A percentile compares a stretch with the other conserved stretches of the same genome.
These are phyloP conservation scores for Phalaenopsis aphrodite DNA, from an alignment of 106 monocot species.

Conservation along the genomic window DNA sequence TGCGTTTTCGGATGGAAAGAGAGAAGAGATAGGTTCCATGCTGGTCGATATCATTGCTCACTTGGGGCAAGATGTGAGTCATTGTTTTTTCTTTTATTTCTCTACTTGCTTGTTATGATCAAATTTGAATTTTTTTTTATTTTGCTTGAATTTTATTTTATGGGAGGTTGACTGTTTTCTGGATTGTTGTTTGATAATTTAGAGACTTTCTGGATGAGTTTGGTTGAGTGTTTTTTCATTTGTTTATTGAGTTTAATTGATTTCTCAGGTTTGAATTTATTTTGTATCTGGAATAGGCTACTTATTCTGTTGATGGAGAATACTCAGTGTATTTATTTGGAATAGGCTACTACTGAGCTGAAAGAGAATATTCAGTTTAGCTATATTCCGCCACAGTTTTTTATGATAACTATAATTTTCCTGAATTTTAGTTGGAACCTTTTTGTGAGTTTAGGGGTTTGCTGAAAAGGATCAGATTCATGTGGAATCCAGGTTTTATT, in stretches of 20 bases:
- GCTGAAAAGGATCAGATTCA: neutral
- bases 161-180: neutral
- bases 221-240: neutral
- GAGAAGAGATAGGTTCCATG: constrained; percentile 52
- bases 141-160: too few relatives aligned
- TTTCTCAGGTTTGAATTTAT: neutral
- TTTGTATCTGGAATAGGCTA: neutral
- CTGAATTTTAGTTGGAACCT: neutral
- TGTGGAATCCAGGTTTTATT: neutral
- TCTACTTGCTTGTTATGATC: neutral
- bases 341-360: too few relatives aligned
- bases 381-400: neutral
- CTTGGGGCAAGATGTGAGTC: constrained; percentile 81
- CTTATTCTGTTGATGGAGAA: too few relatives aligned
- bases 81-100: neutral
- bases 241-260: neutral
- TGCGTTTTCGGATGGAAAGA: constrained; percentile 28
- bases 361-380: too few relatives aligned
- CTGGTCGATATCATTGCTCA: constrained; percentile 76
- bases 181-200: neutral
- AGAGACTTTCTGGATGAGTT: neutral
- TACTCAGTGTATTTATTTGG: too few relatives aligned
- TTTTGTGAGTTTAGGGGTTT: neutral
- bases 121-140: neutral
- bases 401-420: neutral